A percentile compares a stretch with the other conserved stretches of the same genome.
These are phyloP conservation scores for Chamaecrista fasciculata DNA, from an alignment of 306 rosid genomes.

Conservation along the genomic window DNA sequence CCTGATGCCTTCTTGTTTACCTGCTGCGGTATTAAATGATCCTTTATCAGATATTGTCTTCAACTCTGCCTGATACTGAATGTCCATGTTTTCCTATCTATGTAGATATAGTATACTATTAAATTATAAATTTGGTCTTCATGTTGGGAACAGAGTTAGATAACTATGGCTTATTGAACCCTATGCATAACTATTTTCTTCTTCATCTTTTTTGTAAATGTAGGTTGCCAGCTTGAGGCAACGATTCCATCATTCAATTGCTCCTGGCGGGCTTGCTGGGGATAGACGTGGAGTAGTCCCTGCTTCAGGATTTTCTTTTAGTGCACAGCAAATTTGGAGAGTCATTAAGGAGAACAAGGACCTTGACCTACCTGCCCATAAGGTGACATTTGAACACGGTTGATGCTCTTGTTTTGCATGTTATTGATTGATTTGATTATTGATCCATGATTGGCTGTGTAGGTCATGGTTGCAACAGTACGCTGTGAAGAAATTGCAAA, in stretches of 20 bases:
- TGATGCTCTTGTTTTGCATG: conserved; percentile 23
- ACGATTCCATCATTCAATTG: conserved; percentile 74
- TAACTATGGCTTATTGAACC: neutral
- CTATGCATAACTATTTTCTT: neutral
- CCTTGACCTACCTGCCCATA: conserved; percentile 95
- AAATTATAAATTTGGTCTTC: conserved; percentile 20
- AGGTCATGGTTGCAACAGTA: conserved; percentile 98
- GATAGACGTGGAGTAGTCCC: conserved; percentile 92
- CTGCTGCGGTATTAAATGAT: conserved; percentile 11
- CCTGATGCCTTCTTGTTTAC: conserved; percentile 13
- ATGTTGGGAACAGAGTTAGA: neutral
- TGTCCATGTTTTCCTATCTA: neutral
- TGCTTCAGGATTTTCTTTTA: conserved; percentile 89
- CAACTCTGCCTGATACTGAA: conserved; percentile 8
- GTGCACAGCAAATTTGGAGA: conserved; percentile 87
- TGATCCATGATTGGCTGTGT: conserved; percentile 19
- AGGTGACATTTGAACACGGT: conserved; percentile 43
- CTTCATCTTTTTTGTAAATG: conserved; percentile 28
- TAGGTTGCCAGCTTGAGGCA: conserved; percentile 79
- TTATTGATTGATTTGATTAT: conserved; percentile 12
- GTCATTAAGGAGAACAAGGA: conserved; percentile 89
- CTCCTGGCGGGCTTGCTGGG: conserved; percentile 93
- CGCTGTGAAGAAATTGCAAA: conserved; percentile 91
- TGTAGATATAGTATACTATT: too few relatives aligned
- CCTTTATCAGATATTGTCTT: neutral